phyloP scores from a whole-genome alignment of 306 rosid genomes.

The Ammopiptanthus mongolicus region DNA sequence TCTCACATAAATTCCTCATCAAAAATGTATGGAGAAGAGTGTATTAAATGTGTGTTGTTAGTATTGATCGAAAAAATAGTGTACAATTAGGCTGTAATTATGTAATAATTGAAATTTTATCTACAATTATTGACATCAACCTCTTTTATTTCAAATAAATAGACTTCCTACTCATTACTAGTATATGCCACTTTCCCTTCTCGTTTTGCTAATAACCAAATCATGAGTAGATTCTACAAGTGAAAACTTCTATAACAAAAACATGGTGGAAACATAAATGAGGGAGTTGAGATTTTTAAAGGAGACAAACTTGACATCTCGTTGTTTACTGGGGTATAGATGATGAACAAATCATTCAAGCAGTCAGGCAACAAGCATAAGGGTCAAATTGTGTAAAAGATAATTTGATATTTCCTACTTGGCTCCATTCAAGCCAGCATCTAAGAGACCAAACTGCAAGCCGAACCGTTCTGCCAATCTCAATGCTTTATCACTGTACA shows the following conservation, averaged over 20 bases:
- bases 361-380: too few relatives aligned
- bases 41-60: too few relatives aligned
- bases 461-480: background rate
- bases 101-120: background rate
- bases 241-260: background rate
- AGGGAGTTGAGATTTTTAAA: background rate
- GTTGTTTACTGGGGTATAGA: background rate
- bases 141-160: background rate
- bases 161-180: background rate
- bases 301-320: background rate
- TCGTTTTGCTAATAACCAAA: background rate
- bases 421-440: background rate
- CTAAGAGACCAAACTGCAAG: background rate
- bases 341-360: background rate
- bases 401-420: background rate
- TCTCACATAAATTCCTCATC: too few relatives aligned
- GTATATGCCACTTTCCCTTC: background rate
- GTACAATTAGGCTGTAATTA: background rate
- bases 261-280: background rate
- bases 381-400: background rate
- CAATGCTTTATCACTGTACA: background rate
- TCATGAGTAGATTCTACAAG: background rate
- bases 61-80: too few relatives aligned
- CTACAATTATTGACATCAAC: too few relatives aligned
- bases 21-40: too few relatives aligned